phyloP scores from a whole-genome alignment of 2,329 filamentous ascomycete species.

The Colletotrichum somersetense region DNA sequence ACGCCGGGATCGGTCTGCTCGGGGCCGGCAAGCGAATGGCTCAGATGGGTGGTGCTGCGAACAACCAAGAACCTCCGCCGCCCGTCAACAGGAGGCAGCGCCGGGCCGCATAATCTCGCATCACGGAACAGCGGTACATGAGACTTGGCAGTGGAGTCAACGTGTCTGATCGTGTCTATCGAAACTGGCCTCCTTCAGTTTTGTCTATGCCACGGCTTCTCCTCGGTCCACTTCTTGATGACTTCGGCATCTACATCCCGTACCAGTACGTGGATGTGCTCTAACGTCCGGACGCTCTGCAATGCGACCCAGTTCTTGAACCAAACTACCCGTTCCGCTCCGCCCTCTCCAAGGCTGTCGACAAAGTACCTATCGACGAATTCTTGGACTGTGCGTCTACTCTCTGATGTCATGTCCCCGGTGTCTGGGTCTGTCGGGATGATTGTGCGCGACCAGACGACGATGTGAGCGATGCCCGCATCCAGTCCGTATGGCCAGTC shows the following conservation, averaged over 20 bases:
- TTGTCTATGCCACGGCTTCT: slow-evolving; percentile 55
- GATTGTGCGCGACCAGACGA: slow-evolving; percentile 90
- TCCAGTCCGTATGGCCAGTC: slow-evolving; percentile 93
- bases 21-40: slow-evolving; percentile 68
- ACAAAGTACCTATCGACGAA: slow-evolving; percentile 81
- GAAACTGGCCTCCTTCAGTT: slow-evolving; percentile 25
- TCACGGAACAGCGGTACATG: slow-evolving; percentile 1
- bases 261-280: slow-evolving; percentile 88
- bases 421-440: slow-evolving; percentile 78
- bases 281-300: slow-evolving; percentile 88
- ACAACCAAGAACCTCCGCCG: slow-evolving; percentile 48
- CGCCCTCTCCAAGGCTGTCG: slow-evolving; percentile 63
- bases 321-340: slow-evolving; percentile 75
- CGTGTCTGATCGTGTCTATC: slow-evolving; percentile 25
- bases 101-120: slow-evolving; percentile 60
- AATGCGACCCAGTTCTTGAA: slow-evolving; percentile 95
- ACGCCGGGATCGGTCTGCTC: slow-evolving; percentile 66
- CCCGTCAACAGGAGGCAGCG: slow-evolving; percentile 67
- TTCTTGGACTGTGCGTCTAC: slow-evolving; percentile 71
- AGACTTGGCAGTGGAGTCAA: neutral
- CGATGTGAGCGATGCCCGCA: slow-evolving; percentile 78
- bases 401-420: slow-evolving; percentile 79
- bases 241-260: slow-evolving; percentile 65
- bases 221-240: slow-evolving; percentile 66
- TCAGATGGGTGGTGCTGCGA: slow-evolving; percentile 55